These are phyloP conservation scores for Ceratobasidium sp. DNA, from an alignment of 1,284 basidiomycete genomes.

Conservation along the genomic window DNA sequence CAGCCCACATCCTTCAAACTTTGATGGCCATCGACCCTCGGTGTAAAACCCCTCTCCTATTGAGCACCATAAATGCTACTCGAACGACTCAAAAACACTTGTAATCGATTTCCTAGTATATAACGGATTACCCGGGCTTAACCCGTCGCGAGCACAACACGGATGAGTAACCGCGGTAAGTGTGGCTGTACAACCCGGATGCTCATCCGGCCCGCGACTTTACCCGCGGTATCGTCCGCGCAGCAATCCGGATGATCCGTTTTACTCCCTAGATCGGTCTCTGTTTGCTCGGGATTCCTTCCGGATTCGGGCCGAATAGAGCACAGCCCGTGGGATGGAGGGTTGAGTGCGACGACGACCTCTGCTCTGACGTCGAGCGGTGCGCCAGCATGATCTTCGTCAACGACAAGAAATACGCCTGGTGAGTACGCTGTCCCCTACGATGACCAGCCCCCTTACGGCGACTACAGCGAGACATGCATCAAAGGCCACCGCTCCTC, in stretches of 20 bases:
- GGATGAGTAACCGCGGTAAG: not conserved
- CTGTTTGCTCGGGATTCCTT: slow-evolving; percentile 25
- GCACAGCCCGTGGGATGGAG: slow-evolving; percentile 36
- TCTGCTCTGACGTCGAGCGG: slow-evolving; percentile 19
- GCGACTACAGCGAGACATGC: slow-evolving; percentile 76
- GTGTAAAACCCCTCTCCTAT: not conserved
- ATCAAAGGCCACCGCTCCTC: slow-evolving; percentile 88
- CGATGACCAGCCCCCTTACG: not conserved
- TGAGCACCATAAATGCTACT: not conserved
- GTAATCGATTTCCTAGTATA: not conserved
- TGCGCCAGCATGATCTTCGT: slow-evolving; percentile 69
- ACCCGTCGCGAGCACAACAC: not conserved
- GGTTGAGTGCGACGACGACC: slow-evolving; percentile 33
- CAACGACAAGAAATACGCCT: slow-evolving; percentile 85
- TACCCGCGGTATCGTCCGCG: slow-evolving; percentile 23
- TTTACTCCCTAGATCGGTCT: slow-evolving; percentile 31
- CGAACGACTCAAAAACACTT: not conserved
- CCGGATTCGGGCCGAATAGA: slow-evolving; percentile 27
- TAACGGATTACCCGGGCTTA: not conserved
- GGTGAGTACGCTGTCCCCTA: slow-evolving; percentile 62
- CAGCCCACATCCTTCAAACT: slow-evolving; percentile 2
- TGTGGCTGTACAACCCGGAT: slow-evolving; percentile 16
- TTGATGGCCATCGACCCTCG: not conserved
- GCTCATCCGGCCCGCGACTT: slow-evolving; percentile 10
- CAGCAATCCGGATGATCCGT: slow-evolving; percentile 19